These are phyloP conservation scores for Echinochloa phyllopogon DNA, from an alignment of 176 grass and related monocot genomes.

Conservation along the genomic window DNA sequence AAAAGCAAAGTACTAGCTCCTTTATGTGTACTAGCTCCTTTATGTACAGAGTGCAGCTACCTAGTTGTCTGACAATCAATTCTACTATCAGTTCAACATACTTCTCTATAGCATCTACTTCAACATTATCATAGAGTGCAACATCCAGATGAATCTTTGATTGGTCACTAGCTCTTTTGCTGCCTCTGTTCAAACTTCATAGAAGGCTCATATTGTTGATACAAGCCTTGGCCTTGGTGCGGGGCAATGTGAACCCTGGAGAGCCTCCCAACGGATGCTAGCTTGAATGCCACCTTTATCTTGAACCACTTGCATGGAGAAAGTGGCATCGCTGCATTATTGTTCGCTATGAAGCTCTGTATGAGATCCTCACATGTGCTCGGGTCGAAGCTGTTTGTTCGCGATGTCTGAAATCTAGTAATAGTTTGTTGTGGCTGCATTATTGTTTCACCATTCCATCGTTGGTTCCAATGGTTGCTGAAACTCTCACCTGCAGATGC, in stretches of 20 bases:
- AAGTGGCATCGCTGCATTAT: constrained; percentile 31
- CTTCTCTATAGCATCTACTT: constrained; percentile 1
- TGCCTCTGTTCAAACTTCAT: neutral
- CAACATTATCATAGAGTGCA: constrained; percentile 11
- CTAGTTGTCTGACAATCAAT: constrained; percentile 15
- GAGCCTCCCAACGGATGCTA: constrained; percentile 41
- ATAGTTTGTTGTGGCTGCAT: constrained; percentile 11
- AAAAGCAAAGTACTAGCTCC: constrained; percentile 6
- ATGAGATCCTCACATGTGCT: constrained; percentile 42
- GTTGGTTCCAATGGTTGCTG: constrained; percentile 23
- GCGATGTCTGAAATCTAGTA: constrained; percentile 37
- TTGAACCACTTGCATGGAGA: constrained; percentile 62
- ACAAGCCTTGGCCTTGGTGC: constrained; percentile 49
- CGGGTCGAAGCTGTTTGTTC: constrained; percentile 58
- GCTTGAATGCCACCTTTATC: constrained; percentile 50
- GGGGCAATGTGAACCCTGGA: constrained; percentile 14
- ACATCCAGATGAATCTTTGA: constrained; percentile 38
- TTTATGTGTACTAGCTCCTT: constrained; percentile 12
- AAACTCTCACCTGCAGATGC: constrained; percentile 46
- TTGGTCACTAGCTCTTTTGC: constrained; percentile 8
- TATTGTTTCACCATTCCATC: constrained; percentile 17
- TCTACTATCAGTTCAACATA: constrained; percentile 28
- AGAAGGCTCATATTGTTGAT: constrained; percentile 40
- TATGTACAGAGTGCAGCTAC: neutral
- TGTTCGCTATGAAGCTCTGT: constrained; percentile 31